phyloP scores from a whole-genome alignment of 768 basidiomycete genomes.

The Cyclocybe cylindracea region DNA sequence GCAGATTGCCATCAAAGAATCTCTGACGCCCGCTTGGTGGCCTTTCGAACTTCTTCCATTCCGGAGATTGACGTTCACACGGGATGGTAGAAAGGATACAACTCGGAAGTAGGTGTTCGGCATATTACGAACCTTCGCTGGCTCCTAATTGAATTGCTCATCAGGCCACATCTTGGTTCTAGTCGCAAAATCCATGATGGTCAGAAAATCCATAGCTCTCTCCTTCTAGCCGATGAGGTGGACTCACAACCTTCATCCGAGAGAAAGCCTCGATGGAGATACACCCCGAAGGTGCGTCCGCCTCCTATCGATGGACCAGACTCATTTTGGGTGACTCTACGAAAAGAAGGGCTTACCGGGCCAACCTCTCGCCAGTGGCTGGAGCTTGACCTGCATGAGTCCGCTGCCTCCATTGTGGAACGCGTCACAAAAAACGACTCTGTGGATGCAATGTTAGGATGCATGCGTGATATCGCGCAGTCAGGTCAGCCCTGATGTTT shows the following conservation, averaged over 20 bases:
- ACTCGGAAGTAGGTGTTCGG: slow-evolving; percentile 1
- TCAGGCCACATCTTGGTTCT: slow-evolving; percentile 6
- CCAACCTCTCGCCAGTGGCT: too few species aligned
- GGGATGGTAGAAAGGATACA: background rate
- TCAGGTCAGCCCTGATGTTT: too few species aligned
- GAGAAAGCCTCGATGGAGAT: too few species aligned
- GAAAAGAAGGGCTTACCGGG: too few species aligned
- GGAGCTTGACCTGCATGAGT: too few species aligned
- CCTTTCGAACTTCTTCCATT: slow-evolving; percentile 11
- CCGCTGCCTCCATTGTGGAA: too few species aligned
- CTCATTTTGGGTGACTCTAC: background rate
- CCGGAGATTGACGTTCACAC: background rate
- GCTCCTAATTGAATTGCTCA: too few species aligned
- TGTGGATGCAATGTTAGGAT: too few species aligned
- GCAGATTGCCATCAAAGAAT: slow-evolving; percentile 11
- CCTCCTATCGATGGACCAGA: background rate
- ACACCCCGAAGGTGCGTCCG: too few species aligned
- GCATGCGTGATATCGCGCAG: too few species aligned
- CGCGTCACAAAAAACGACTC: too few species aligned
- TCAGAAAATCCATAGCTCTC: slow-evolving; percentile 5
- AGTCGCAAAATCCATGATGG: slow-evolving; percentile 4
- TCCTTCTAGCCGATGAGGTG: background rate
- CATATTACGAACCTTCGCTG: background rate
- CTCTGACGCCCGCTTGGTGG: slow-evolving; percentile 15
- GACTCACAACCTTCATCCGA: background rate